Base-by-base conservation (phyloP, 2,329 filamentous ascomycete genomes). In the Pyricularia pennisetigena region DNA sequence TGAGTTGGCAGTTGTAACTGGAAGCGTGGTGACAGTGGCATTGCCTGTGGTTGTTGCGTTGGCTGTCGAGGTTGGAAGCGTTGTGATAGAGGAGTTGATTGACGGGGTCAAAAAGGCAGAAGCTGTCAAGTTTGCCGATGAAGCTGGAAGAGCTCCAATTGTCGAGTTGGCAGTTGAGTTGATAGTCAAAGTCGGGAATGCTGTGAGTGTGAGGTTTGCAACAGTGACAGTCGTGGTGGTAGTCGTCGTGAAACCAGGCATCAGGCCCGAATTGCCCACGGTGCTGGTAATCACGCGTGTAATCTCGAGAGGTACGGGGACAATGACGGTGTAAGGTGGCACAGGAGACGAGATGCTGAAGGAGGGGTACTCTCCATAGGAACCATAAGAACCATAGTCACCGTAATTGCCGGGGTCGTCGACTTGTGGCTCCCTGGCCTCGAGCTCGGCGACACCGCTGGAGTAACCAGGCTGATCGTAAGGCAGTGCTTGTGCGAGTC, bases 361-460 rank as follows among this genome's bases (percentile, higher is more conserved):
- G 29, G 41, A 24, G 29, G n/a, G 29, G 28, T 62, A 67, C 10
- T 62, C 54, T 23, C 28, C 59, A 49, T 67, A 67, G 14, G 66
- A 63, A 14, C 66, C 66, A 41, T 67, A 67, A 4, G 30, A 49
- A 14, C 66, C 66, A 23, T 67, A 67, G 24, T 67, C 59, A 23
- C 66, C 59, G 23, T 67, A 67, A 28, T 49, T 26, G 24, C 66
- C 66, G 24, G 62, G 63, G 59, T 67, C 24, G 30, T 28, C 29
- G 66, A 35, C 54, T 23, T 61, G 29, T 23, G 30, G 54, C 20
- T 61, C 30, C 23, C 54, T 26, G 32, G 23, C 30, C 35, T 29
- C 24, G 30, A 67, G 12, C 23, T 54, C 30, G 8, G n/a, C 66
- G n/a, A 41, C 59, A 16, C 5, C n/a, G 14, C 41, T 24, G 23